These are phyloP conservation scores for Lepidium africanum DNA, from an alignment of 345 rosid genomes.

Conservation along the genomic window DNA sequence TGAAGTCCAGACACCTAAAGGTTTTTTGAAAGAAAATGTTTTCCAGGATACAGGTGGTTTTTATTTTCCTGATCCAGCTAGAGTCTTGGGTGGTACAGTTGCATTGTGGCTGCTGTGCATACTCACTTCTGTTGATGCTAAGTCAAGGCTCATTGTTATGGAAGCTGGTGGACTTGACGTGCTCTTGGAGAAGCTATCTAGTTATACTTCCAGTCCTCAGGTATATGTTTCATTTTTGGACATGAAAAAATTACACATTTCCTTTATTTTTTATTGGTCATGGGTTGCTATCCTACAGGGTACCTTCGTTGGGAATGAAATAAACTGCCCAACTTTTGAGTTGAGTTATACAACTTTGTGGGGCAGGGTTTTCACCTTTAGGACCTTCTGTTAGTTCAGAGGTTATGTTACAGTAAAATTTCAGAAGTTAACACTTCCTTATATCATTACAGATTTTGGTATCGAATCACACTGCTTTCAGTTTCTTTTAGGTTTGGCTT, in stretches of 20 bases:
- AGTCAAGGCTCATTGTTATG: constrained; percentile 40
- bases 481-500: constrained; percentile 4
- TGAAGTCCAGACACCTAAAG: constrained; percentile 50
- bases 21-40: constrained; percentile 46
- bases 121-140: constrained; percentile 44
- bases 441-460: constrained; percentile 10
- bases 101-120: constrained; percentile 70
- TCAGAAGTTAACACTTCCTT: background rate
- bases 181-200: constrained; percentile 53
- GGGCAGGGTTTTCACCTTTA: background rate
- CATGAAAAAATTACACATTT: background rate
- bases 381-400: background rate
- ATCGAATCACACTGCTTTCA: background rate
- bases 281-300: background rate
- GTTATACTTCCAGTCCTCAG: constrained; percentile 41
- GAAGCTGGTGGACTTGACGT: constrained; percentile 89
- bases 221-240: background rate
- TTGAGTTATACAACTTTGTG: background rate
- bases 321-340: background rate
- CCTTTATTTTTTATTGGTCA: background rate
- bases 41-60: constrained; percentile 56
- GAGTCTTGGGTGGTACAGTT: constrained; percentile 46
- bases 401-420: constrained; percentile 1
- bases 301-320: background rate
- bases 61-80: constrained; percentile 60